These are phyloP conservation scores for Begonia loranthoides DNA, from an alignment of 306 rosid species.

Conservation along the genomic window DNA sequence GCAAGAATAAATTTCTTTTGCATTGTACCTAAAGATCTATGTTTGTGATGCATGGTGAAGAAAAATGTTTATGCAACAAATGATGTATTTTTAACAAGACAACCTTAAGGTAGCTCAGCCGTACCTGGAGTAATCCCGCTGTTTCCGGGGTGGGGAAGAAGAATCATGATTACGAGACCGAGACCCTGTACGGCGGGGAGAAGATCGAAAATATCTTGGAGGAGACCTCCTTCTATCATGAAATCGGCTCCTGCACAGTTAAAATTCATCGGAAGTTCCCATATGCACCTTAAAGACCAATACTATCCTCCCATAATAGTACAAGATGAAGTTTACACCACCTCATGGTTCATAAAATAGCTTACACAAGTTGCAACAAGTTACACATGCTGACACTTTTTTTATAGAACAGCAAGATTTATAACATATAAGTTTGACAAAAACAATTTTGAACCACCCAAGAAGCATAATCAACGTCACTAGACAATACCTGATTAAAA, in stretches of 20 bases:
- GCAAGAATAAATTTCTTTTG: background rate
- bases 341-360: background rate
- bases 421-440: too few relatives aligned
- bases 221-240: constrained; percentile 82
- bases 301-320: too few relatives aligned
- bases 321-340: background rate
- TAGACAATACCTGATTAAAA: too few relatives aligned
- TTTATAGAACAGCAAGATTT: too few relatives aligned
- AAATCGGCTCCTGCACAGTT: constrained; percentile 28
- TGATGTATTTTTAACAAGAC: background rate
- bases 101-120: background rate
- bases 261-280: background rate
- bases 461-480: too few relatives aligned
- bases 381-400: background rate
- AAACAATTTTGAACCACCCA: too few relatives aligned
- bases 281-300: background rate
- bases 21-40: background rate
- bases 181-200: constrained; percentile 56
- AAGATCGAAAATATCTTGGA: constrained; percentile 7
- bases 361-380: too few relatives aligned
- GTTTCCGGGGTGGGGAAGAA: constrained; percentile 57
- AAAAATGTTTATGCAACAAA: background rate
- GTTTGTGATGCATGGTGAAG: too few relatives aligned
- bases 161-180: constrained; percentile 53
- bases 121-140: constrained; percentile 72